Conservation (phyloP, 441 rosid species). For the Gossypium laxum region DNA sequence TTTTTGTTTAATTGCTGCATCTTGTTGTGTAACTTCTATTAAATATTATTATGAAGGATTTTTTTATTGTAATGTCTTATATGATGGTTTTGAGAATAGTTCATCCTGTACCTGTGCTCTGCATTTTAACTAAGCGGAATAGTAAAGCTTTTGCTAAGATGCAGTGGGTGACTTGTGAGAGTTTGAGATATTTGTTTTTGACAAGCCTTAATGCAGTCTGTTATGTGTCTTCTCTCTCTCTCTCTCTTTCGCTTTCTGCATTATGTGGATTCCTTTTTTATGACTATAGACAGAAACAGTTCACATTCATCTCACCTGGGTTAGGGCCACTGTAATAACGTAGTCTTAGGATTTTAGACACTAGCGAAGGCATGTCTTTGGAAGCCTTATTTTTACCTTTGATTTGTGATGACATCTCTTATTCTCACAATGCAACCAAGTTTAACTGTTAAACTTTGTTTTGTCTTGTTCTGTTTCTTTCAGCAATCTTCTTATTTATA, state of each 20-base stretch:
- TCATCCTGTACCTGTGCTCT: neutral
- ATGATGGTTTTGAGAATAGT: neutral
- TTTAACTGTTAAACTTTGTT: conserved; percentile 7
- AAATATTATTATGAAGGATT: neutral
- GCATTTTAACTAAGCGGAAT: neutral
- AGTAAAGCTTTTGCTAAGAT: conserved; percentile 5
- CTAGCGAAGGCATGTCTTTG: neutral
- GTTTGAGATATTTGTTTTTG: neutral
- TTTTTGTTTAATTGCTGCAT: neutral
- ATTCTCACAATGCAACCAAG: conserved; percentile 3
- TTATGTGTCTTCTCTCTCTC: neutral
- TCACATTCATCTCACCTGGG: conserved; percentile 1
- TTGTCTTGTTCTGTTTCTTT: neutral
- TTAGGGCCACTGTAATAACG: neutral
- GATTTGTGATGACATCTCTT: neutral
- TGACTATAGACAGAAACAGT: neutral
- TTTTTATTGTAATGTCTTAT: neutral
- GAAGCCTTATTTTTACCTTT: neutral
- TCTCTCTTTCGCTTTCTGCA: neutral
- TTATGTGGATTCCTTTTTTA: neutral
- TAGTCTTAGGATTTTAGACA: neutral
- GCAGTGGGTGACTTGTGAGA: conserved; percentile 3
- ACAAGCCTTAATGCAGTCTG: neutral
- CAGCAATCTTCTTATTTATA: conserved; percentile 7
- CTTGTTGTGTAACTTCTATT: neutral